phyloP scores from a whole-genome alignment of 192 early-diverging fungal species.

The Lunasporangiospora selenospora region DNA sequence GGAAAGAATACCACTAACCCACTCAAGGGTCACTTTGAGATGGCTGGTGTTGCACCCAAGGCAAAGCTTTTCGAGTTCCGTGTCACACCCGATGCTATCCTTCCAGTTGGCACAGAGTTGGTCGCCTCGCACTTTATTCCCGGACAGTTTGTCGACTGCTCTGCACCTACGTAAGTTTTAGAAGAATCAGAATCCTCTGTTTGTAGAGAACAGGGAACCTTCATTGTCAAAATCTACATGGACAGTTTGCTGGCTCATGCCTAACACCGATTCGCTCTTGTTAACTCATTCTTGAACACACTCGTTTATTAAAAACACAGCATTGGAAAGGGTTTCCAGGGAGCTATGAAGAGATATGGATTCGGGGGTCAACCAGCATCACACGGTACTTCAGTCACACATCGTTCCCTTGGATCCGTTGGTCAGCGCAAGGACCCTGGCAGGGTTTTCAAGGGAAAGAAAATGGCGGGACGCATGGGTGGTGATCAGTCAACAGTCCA shows the following conservation, averaged over 20 bases:
- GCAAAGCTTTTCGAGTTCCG: slow-evolving; percentile 82
- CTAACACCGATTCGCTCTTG: not conserved
- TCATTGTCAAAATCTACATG: too few species aligned
- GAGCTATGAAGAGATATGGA: slow-evolving; percentile 97
- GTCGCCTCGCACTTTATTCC: slow-evolving; percentile 90
- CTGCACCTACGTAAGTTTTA: slow-evolving; percentile 74
- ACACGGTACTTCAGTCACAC: slow-evolving; percentile 92
- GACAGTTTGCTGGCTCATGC: too few species aligned
- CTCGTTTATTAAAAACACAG: slow-evolving; percentile 31
- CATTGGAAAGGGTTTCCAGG: slow-evolving; percentile 94
- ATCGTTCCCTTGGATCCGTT: slow-evolving; percentile 88
- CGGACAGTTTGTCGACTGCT: slow-evolving; percentile 95
- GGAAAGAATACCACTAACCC: slow-evolving; percentile 74
- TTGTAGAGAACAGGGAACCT: too few species aligned
- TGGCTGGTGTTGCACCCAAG: slow-evolving; percentile 77
- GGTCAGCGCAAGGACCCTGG: slow-evolving; percentile 87
- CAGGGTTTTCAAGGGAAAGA: slow-evolving; percentile 94
- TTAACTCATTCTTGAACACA: not conserved
- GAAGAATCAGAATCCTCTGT: not conserved
- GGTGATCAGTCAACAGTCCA: slow-evolving; percentile 81
- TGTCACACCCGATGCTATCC: slow-evolving; percentile 83
- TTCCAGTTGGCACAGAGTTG: slow-evolving; percentile 80
- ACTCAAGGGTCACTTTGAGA: slow-evolving; percentile 76
- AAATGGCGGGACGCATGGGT: slow-evolving; percentile 98
- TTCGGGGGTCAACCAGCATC: slow-evolving; percentile 92